Evolutionary conservation across 768 basidiomycete genomes (phyloP), one percentile per base, ranked within the genome.

Genomic region (Xerocomellus amylosporus): DNA sequence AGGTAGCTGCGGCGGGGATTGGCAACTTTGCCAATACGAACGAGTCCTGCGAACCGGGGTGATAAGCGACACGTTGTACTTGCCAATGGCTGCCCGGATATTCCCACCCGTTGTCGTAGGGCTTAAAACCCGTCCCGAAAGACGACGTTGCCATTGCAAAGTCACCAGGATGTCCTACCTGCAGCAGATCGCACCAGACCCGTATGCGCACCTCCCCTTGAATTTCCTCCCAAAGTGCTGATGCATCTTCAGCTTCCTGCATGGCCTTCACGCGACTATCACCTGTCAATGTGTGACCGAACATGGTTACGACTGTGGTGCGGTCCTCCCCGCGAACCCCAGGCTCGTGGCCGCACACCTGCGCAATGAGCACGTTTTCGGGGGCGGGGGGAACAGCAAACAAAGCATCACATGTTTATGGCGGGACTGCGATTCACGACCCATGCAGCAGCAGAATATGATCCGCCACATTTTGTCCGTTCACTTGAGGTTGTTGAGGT

Each of bases 231-330:
- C 13, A 34, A 34, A 15, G 13, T 34, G 5, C 33, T 34, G 33
- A 34, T 34, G 5, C 14, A 34, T 34, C 33, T 42, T 19, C 34
- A 46, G 45, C 6, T 31, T 33, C 20, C 14, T 34, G 14, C 14
- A 15, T 14, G 4, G 33, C 37, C 17, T 38, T 38, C n/a, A 13
- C 19, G 13, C 22, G 8, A 4, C 31, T 31, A 12, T 8, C 0
- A 55, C 20, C 9, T 57, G 56, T 12, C 43, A 5, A 8, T 57
- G 38, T 31, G 2, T 33, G 31, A 45, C 37, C 1, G 30, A 14
- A 15, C 33, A 55, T 4, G 56, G 53, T 7, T 47, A 55, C n/a
- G 42, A n/a, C 3, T 57, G 56, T 30, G 53, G 38, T 2, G 33
- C 5, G 3, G 4, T 20, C 37, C 56, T 57, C 15, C 24, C 43